Evolutionary conservation across 1,284 basidiomycete species (phyloP).

Genomic region (Marasmius oreades): DNA sequence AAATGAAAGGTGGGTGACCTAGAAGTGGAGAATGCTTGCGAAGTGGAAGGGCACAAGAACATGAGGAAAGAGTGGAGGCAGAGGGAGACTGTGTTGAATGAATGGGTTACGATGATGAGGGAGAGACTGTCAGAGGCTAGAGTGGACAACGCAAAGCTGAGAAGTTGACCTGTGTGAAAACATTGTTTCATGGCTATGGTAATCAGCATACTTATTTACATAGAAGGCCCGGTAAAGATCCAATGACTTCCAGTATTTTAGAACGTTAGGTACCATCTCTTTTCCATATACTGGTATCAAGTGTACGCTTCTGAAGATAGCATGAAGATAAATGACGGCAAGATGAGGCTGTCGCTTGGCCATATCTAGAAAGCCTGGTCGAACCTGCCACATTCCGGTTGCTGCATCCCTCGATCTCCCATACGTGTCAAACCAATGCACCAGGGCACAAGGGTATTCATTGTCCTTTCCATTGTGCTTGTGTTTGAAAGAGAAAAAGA

Average conservation of each 20-base stretch:
- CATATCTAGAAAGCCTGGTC: neutral
- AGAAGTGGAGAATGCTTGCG: too few species aligned
- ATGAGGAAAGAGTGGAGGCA: too few species aligned
- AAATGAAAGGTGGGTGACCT: too few species aligned
- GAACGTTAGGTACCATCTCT: neutral
- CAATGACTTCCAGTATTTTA: neutral
- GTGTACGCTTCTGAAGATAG: neutral
- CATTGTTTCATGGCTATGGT: neutral
- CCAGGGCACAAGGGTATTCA: neutral
- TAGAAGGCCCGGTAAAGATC: neutral
- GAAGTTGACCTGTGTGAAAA: neutral
- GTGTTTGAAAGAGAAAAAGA: neutral
- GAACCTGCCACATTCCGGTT: neutral
- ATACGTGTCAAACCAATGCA: neutral
- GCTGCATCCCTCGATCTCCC: neutral
- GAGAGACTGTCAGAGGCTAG: too few species aligned
- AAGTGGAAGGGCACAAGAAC: too few species aligned
- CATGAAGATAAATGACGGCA: neutral
- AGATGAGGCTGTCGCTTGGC: neutral
- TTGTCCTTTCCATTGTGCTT: too few species aligned
- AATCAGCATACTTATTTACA: neutral
- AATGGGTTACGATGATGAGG: too few species aligned
- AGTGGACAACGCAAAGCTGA: too few species aligned
- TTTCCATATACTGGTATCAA: neutral
- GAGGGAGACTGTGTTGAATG: too few species aligned